A percentile compares a stretch with the other conserved stretches of the same genome.
These are phyloP conservation scores for Chalciporus piperatus DNA, from an alignment of 768 basidiomycete species.

Conservation along the genomic window DNA sequence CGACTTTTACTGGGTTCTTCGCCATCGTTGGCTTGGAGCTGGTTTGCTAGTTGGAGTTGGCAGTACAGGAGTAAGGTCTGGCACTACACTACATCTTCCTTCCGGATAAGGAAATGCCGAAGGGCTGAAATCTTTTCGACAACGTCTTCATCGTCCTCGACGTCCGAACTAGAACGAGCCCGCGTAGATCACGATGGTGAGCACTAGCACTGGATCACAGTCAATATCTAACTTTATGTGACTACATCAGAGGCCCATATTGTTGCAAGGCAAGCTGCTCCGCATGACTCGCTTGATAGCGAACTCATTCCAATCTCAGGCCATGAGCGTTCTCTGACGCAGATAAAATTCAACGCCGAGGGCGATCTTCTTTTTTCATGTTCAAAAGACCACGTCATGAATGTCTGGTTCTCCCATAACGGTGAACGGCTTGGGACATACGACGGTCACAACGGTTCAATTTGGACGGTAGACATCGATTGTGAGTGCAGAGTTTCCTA, in stretches of 20 bases:
- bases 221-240: neutral
- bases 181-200: constrained; percentile 15
- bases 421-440: constrained; percentile 97
- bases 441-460: constrained; percentile 90
- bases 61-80: neutral
- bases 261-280: constrained; percentile 54
- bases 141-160: neutral
- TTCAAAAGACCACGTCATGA: constrained; percentile 93
- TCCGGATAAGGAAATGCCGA: constrained; percentile 23
- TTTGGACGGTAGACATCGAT: constrained; percentile 97
- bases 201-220: neutral
- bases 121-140: constrained; percentile 18
- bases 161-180: neutral
- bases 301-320: constrained; percentile 46
- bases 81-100: neutral
- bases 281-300: neutral
- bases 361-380: constrained; percentile 95
- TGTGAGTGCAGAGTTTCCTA: constrained; percentile 50
- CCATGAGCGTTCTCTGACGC: constrained; percentile 95
- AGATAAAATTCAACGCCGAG: constrained; percentile 96
- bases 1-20: constrained; percentile 5
- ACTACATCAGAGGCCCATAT: constrained; percentile 59
- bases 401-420: constrained; percentile 97
- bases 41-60: neutral
- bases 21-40: constrained; percentile 14